phyloP scores from a whole-genome alignment of 768 basidiomycete species.

The Strobilomyces dryophilus region DNA sequence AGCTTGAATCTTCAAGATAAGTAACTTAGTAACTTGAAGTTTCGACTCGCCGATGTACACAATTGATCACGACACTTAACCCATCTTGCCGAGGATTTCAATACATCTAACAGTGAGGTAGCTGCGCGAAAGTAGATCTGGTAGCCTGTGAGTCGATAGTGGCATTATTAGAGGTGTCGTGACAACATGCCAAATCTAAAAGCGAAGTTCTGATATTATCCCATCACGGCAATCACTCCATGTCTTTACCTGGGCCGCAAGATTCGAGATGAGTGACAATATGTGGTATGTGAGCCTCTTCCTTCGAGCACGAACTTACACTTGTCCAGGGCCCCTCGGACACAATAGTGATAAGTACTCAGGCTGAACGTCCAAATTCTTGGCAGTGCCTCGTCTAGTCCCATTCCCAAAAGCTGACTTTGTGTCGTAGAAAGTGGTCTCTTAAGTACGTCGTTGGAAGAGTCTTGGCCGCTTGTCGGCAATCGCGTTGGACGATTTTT shows the following conservation, averaged over 20 bases:
- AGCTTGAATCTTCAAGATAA: too few species aligned
- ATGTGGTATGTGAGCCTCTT: constrained; percentile 23
- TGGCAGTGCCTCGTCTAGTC: constrained; percentile 30
- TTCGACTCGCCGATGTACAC: too few species aligned
- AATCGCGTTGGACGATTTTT: constrained; percentile 39
- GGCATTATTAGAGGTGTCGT: constrained; percentile 9
- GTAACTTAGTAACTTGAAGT: too few species aligned
- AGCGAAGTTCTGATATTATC: constrained; percentile 24
- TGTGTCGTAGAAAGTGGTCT: constrained; percentile 13
- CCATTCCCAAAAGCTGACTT: constrained; percentile 32
- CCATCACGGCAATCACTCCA: constrained; percentile 36
- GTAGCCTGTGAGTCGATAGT: constrained; percentile 10
- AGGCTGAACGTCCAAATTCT: background rate
- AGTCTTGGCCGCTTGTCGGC: constrained; percentile 23
- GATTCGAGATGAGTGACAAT: constrained; percentile 29
- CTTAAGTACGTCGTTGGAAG: constrained; percentile 14
- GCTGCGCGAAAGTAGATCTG: constrained; percentile 3
- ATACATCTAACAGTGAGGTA: constrained; percentile 14
- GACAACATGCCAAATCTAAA: constrained; percentile 32
- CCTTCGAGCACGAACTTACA: constrained; percentile 21
- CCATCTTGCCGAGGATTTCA: background rate
- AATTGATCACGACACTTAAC: too few species aligned
- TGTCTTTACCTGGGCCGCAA: constrained; percentile 20
- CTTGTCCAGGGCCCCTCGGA: constrained; percentile 4
- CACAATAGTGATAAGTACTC: too few species aligned